Evolutionary conservation across 495 filamentous ascomycete species (phyloP), one percentile per base, ranked within the genome.

Genomic region (Recurvomyces mirabilis): DNA sequence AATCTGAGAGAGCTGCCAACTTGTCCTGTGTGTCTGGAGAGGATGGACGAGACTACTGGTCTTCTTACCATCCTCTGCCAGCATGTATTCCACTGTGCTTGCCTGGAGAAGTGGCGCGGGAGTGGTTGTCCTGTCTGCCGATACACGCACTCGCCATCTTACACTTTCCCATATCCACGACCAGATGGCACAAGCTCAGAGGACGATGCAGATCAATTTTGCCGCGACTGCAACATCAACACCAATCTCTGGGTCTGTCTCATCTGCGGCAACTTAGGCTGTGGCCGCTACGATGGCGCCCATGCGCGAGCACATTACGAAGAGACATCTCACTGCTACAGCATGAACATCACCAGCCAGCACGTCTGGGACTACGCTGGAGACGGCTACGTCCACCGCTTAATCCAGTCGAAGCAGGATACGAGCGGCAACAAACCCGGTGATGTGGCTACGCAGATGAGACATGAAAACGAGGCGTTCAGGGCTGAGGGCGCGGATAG

Each of bases 281-380:
- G 91, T 57, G 91, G 91, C 9, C 77, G 91, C 21, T 98, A 98
- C 59, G 89, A 94, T 58, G 76, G 76, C 19, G 93, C 86, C 1
- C 91, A 98, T 60, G 91, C 91, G 23, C 94, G 89, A 59, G 78
- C 81, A 10, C 91, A 98, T 65, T 98, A 83, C 71, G 85, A 93
- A 65, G 72, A 83, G 35, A 93, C 84, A 2, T 72, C 73, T 0
- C 91, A 98, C 62, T 84, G 77, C 46, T 98, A 93, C 58, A 84
- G 87, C 36, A 81, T 98, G 66, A 93, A 98, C 58, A 74, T 96
- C 24, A 75, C 76, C 31, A 88, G 87, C 0, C 89, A 98, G 58
- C 82, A 89, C 46, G 86, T 98, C 4, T 98, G 91, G 91, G 93
- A 98, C 67, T 98, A 98, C 56, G 82, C 82, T 0, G 83, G 82